These are phyloP conservation scores for Elsinoe australis DNA, from an alignment of 2,329 filamentous ascomycete species.

Conservation along the genomic window DNA sequence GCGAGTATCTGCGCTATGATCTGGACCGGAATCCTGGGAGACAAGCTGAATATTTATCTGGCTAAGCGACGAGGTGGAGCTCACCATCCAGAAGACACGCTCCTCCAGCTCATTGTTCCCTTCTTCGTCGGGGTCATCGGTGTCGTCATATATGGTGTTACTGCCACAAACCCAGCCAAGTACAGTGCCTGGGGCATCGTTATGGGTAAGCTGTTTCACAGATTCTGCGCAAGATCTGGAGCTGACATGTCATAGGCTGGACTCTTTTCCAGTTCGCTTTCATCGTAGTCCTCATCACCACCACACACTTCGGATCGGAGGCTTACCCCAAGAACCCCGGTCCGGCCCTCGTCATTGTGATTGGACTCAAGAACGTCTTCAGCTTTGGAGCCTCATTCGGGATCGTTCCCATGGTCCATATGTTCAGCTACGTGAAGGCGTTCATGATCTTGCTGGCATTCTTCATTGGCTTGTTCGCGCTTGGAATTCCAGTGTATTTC, in stretches of 20 bases:
- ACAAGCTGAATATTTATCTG: constrained; percentile 25
- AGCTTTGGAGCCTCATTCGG: constrained; percentile 30
- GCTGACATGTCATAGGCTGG: constrained; percentile 26
- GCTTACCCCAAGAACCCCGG: constrained; percentile 27
- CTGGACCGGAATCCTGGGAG: constrained; percentile 24
- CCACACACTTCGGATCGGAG: constrained; percentile 28
- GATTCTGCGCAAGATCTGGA: too few relatives aligned
- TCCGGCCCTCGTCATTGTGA: constrained; percentile 30
- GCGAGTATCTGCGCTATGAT: constrained; percentile 24
- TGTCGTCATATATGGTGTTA: constrained; percentile 30
- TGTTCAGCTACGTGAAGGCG: constrained; percentile 23
- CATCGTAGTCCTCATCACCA: constrained; percentile 26
- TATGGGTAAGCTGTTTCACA: constrained; percentile 22
- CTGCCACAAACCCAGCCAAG: constrained; percentile 22
- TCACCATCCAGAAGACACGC: constrained; percentile 32
- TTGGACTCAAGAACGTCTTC: constrained; percentile 31
- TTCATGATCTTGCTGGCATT: constrained; percentile 24
- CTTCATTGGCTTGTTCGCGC: constrained; percentile 20
- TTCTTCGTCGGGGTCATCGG: constrained; percentile 28
- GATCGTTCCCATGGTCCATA: constrained; percentile 29
- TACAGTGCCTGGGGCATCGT: constrained; percentile 23
- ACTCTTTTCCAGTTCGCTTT: constrained; percentile 25
- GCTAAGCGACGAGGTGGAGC: constrained; percentile 31
- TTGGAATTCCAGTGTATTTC: constrained; percentile 28
- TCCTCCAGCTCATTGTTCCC: constrained; percentile 30